These are phyloP conservation scores for Fusarium sp. DNA, from an alignment of 2,329 filamentous ascomycete species.

Conservation along the genomic window DNA sequence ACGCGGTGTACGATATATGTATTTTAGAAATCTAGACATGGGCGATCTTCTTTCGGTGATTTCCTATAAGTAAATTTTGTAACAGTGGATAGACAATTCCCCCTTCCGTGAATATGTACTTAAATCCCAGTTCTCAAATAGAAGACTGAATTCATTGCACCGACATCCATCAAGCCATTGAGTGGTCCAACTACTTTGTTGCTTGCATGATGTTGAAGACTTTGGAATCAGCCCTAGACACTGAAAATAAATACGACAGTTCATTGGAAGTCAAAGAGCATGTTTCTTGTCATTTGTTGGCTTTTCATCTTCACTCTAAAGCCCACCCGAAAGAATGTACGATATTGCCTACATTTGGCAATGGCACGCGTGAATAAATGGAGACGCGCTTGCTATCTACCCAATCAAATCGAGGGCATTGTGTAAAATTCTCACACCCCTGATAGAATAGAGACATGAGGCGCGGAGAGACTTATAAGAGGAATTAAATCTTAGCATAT, in stretches of 20 bases:
- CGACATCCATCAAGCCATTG: too few species aligned
- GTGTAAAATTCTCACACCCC: not conserved
- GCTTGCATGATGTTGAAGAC: too few species aligned
- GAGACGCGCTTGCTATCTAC: not conserved
- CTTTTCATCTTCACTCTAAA: not conserved
- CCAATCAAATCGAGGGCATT: not conserved
- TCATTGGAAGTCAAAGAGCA: too few species aligned
- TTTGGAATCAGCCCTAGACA: too few species aligned
- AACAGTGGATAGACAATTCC: too few species aligned
- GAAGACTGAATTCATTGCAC: too few species aligned
- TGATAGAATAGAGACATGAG: not conserved
- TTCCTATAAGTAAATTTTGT: not conserved
- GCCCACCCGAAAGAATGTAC: conserved; percentile 3
- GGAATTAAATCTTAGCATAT: too few species aligned
- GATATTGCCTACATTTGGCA: conserved; percentile 23
- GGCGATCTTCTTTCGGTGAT: not conserved
- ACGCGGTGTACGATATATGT: not conserved
- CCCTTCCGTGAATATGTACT: too few species aligned
- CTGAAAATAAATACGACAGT: too few species aligned
- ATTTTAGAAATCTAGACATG: not conserved
- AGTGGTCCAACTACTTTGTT: too few species aligned
- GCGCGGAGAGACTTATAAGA: too few species aligned
- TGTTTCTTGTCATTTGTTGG: not conserved
- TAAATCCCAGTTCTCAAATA: too few species aligned
- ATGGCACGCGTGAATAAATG: not conserved